Evolutionary conservation across 2,329 filamentous ascomycete genomes (phyloP), one percentile per base, ranked within the genome.

Genomic region (Teratosphaeria nubilosa): DNA sequence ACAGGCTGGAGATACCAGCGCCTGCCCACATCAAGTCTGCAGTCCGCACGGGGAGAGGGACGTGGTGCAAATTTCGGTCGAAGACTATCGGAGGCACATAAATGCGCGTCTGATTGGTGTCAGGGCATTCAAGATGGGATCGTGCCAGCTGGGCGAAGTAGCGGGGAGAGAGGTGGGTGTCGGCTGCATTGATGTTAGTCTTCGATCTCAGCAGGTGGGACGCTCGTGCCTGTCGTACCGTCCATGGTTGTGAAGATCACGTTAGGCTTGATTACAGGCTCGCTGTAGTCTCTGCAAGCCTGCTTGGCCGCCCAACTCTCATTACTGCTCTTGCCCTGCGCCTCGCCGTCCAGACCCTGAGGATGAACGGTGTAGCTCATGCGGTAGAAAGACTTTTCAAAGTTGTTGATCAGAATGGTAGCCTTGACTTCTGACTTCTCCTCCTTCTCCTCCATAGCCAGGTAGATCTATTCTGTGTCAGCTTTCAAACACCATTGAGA

Each of bases 291-390:
- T 65, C 80, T 79, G 69, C 83, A 85, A 55, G 86, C 76, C 69
- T 85, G 83, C 62, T 81, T 80, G 10, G 85, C 86, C 20, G 85
- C 85, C 84, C 86, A 90, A 55, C 82, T 82, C 60, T 87, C 79
- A 70, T 90, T 90, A 75, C 86, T 89, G 62, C 86, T 86, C 69
- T 90, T 90, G 59, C 86, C 86, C 56, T 86, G 84, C 54, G 86
- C 82, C 69, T 90, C 86, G 13, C 84, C 83, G 3, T 81, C 80
- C 55, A 89, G 82, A 57, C 83, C 82, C 24, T 77, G 73, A 1
- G 86, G 86, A 66, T 90, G 86, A 13, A 87, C 72, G 2, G 85
- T 88, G 68, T 82, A 85, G 65, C 83, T 81, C 65, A 90, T 85
- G 59, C 79, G 80, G 50, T 82, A 82, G 68, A 90, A 89, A 59